Conservation (phyloP, 768 basidiomycete species). For the Kwoniella shandongensis region DNA sequence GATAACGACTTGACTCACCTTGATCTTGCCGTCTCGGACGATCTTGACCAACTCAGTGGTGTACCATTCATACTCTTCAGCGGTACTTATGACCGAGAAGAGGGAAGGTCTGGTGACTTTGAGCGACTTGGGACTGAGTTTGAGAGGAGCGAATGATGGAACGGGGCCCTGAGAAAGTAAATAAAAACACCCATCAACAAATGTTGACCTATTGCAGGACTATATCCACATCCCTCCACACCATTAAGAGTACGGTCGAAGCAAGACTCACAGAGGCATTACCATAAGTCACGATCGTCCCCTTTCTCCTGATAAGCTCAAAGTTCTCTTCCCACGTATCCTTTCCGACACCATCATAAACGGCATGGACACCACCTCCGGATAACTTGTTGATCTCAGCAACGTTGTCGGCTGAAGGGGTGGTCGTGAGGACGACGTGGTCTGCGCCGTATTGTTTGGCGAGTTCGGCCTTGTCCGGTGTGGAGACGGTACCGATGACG, state of each 20-base stretch:
- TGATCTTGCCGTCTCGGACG: conserved; percentile 63
- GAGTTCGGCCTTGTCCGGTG: conserved; percentile 73
- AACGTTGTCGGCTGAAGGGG: conserved; percentile 67
- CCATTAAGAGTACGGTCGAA: no score
- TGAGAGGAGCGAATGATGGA: conserved; percentile 70
- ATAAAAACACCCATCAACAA: background rate
- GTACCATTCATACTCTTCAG: conserved; percentile 72
- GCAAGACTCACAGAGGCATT: conserved; percentile 71
- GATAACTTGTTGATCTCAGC: conserved; percentile 52
- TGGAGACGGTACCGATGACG: conserved; percentile 91
- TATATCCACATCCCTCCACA: no score
- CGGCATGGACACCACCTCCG: conserved; percentile 63
- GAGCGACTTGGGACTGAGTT: conserved; percentile 76
- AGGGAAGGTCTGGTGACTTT: conserved; percentile 62
- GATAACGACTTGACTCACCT: conserved; percentile 55
- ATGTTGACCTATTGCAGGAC: no score
- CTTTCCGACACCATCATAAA: conserved; percentile 96
- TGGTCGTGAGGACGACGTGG: conserved; percentile 71
- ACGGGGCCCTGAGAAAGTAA: conserved; percentile 56
- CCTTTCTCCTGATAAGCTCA: conserved; percentile 77
- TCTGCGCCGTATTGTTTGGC: conserved; percentile 78
- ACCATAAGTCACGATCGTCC: conserved; percentile 83
- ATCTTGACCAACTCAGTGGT: conserved; percentile 65
- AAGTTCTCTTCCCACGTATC: conserved; percentile 88
- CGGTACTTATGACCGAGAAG: conserved; percentile 68